Conservation (phyloP, 306 rosid species). For the Oemleria cerasiformis region DNA sequence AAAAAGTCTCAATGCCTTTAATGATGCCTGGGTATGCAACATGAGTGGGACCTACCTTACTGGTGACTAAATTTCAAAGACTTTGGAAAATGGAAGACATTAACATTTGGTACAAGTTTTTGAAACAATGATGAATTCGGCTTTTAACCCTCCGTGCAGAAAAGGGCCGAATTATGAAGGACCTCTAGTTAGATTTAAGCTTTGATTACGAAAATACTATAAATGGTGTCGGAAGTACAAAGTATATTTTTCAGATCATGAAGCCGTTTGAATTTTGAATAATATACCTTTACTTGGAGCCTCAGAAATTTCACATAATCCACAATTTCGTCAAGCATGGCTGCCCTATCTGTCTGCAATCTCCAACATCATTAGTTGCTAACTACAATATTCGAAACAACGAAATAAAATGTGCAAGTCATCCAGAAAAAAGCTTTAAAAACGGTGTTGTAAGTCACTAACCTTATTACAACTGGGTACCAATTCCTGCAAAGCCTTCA, state of each 20-base stretch:
- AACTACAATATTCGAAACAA: neutral
- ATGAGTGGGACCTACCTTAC: constrained; percentile 28
- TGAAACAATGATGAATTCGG: constrained; percentile 18
- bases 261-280: constrained; percentile 10
- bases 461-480: constrained; percentile 96
- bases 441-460: constrained; percentile 17
- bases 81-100: constrained; percentile 12
- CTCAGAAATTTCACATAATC: constrained; percentile 96
- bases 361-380: neutral
- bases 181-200: neutral
- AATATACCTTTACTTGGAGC: constrained; percentile 92
- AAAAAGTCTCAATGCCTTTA: constrained; percentile 16
- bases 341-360: constrained; percentile 87
- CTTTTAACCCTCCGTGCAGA: neutral
- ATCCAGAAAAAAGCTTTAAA: neutral
- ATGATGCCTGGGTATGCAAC: constrained; percentile 21
- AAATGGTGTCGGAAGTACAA: neutral
- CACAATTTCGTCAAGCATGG: constrained; percentile 95
- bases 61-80: constrained; percentile 12
- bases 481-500: constrained; percentile 96
- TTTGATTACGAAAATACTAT: neutral
- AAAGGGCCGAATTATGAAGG: neutral
- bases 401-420: neutral
- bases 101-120: constrained; percentile 23
- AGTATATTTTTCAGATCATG: constrained; percentile 1